Conservation (phyloP, 1,284 basidiomycete genomes). For the Ceratorhiza oryzae-sativae region DNA sequence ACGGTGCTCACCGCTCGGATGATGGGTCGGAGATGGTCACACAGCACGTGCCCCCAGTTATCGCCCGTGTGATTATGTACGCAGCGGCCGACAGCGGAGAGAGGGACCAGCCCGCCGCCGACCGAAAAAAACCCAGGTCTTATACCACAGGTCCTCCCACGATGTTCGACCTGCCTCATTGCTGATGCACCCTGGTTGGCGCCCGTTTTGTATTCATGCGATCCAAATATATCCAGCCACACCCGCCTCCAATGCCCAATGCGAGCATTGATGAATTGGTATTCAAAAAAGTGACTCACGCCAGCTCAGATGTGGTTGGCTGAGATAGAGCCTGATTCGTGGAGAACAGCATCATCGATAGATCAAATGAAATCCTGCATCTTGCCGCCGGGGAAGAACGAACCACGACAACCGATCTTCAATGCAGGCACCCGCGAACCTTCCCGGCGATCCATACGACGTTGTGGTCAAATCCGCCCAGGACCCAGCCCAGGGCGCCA, state of each 20-base stretch:
- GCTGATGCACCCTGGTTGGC: neutral
- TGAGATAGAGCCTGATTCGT: too few relatives aligned
- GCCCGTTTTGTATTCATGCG: constrained; percentile 8
- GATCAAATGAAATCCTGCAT: too few relatives aligned
- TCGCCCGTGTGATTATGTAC: constrained; percentile 9
- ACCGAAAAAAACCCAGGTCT: constrained; percentile 2
- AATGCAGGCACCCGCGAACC: neutral
- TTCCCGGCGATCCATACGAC: constrained; percentile 1
- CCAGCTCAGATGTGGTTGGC: too few relatives aligned
- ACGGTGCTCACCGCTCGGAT: constrained; percentile 16
- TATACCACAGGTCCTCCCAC: constrained; percentile 1
- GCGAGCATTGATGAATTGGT: too few relatives aligned
- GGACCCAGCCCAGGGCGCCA: neutral
- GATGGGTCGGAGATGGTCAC: constrained; percentile 25
- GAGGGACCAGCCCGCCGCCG: neutral
- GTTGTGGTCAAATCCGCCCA: constrained; percentile 23
- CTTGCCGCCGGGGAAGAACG: neutral
- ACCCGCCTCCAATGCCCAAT: neutral
- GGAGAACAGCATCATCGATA: too few relatives aligned
- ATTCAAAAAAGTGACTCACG: too few relatives aligned
- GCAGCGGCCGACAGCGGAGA: neutral
- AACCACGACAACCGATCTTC: neutral
- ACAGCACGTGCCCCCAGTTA: constrained; percentile 16
- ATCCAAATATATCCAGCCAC: neutral
- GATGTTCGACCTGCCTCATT: constrained; percentile 30